Percentiles rank a stretch among this genome's conserved stretches.
phyloP scores from a whole-genome alignment of 345 rosid genomes.

The Nasturtium officinale region DNA sequence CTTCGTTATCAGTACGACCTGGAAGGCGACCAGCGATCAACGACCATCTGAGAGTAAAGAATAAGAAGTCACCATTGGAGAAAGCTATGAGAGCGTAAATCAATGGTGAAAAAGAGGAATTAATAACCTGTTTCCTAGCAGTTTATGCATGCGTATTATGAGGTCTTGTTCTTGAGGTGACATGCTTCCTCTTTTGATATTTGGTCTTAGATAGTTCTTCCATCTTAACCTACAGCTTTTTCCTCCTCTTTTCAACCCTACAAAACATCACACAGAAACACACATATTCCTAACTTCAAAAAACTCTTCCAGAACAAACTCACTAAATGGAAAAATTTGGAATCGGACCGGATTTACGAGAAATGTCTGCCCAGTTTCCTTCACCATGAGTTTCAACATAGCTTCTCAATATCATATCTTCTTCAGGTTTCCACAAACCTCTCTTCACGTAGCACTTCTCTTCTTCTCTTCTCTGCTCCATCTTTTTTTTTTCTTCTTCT shows the following conservation, averaged over 20 bases:
- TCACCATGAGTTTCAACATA: slow-evolving; percentile 80
- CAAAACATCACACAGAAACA: background rate
- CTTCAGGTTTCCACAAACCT: slow-evolving; percentile 91
- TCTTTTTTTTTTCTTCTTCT: slow-evolving; percentile 14
- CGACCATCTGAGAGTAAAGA: slow-evolving; percentile 60
- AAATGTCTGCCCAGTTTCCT: slow-evolving; percentile 79
- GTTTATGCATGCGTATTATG: slow-evolving; percentile 87
- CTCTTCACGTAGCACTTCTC: slow-evolving; percentile 51
- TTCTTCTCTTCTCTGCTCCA: slow-evolving; percentile 47
- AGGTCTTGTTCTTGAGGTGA: slow-evolving; percentile 82
- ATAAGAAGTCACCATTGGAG: background rate
- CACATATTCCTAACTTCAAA: background rate
- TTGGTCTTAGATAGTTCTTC: slow-evolving; percentile 83
- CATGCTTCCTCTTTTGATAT: slow-evolving; percentile 78
- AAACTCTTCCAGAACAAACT: background rate
- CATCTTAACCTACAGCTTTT: slow-evolving; percentile 90
- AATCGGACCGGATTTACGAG: slow-evolving; percentile 60
- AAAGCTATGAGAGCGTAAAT: background rate
- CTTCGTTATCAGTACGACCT: slow-evolving; percentile 88
- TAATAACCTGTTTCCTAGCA: slow-evolving; percentile 84
- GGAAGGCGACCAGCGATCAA: slow-evolving; percentile 85
- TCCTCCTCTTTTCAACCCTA: slow-evolving; percentile 79
- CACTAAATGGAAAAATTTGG: background rate
- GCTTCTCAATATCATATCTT: slow-evolving; percentile 66
- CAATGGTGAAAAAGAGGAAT: background rate